These are phyloP conservation scores for Dacryopinax primogenitus DNA, from an alignment of 768 basidiomycete species.

Conservation along the genomic window DNA sequence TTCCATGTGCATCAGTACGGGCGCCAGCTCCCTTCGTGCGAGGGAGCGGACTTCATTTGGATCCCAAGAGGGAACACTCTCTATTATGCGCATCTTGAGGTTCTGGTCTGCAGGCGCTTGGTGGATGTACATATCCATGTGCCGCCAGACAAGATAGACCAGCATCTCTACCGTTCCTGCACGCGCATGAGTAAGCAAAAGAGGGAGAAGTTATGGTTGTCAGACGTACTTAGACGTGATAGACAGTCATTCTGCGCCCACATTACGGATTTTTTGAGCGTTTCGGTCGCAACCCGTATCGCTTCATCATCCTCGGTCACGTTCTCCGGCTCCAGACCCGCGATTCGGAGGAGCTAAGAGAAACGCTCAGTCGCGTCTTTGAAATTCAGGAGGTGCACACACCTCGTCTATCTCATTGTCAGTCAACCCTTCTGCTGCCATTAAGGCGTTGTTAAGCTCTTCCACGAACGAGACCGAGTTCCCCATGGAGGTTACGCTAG, in stretches of 20 bases:
- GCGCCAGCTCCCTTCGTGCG: constrained; percentile 40
- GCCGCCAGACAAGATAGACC: constrained; percentile 68
- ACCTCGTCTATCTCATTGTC: constrained; percentile 64
- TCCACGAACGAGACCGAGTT: constrained; percentile 28
- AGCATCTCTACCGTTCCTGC: constrained; percentile 67
- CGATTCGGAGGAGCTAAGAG: neutral
- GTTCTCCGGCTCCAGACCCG: neutral
- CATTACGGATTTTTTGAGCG: constrained; percentile 1
- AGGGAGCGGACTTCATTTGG: constrained; percentile 8
- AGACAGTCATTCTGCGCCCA: constrained; percentile 4
- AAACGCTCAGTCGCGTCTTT: neutral
- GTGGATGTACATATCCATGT: constrained; percentile 48
- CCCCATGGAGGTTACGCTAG: constrained; percentile 4
- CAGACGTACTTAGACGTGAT: constrained; percentile 8
- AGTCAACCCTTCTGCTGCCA: constrained; percentile 54
- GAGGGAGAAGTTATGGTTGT: neutral
- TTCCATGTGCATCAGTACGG: constrained; percentile 43
- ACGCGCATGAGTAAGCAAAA: neutral
- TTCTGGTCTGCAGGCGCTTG: constrained; percentile 10
- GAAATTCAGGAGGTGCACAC: constrained; percentile 15
- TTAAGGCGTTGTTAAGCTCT: constrained; percentile 56
- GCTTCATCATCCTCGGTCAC: neutral
- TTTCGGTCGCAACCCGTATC: neutral
- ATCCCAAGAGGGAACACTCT: constrained; percentile 14
- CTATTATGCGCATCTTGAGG: constrained; percentile 4